Evolutionary conservation across 257 asterid genomes (phyloP).

Genomic region (Primulina eburnea): DNA sequence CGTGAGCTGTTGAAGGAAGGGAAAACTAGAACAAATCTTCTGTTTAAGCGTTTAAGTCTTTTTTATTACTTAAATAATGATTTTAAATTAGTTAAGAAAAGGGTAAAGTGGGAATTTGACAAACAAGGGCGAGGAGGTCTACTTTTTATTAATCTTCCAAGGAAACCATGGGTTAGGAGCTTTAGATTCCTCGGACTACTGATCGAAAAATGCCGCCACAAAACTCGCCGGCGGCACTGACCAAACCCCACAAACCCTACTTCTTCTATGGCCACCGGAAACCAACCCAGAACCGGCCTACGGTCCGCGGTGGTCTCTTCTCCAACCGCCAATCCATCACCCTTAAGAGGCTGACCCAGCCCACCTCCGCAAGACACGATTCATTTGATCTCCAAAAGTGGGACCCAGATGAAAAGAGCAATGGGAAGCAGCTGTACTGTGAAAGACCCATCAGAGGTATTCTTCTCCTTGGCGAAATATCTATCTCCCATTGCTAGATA

Average conservation of each 20-base stretch:
- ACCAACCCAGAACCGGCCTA: conserved; percentile 82
- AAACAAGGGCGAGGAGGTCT: too few species aligned
- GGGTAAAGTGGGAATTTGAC: too few species aligned
- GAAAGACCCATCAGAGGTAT: conserved; percentile 64
- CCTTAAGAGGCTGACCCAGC: conserved; percentile 33
- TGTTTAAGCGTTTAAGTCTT: too few species aligned
- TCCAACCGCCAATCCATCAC: conserved; percentile 62
- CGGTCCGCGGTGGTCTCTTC: conserved; percentile 87
- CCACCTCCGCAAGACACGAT: conserved; percentile 29
- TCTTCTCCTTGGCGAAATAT: conserved; percentile 64
- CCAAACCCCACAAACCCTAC: conserved; percentile 54
- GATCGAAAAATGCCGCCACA: conserved; percentile 49
- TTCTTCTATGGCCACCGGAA: conserved; percentile 93
- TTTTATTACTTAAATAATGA: too few species aligned
- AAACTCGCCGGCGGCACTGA: conserved; percentile 37
- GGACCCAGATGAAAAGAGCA: conserved; percentile 57
- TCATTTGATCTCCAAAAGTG: conserved; percentile 74
- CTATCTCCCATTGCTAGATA: conserved; percentile 85
- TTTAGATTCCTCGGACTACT: neutral
- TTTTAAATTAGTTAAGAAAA: too few species aligned
- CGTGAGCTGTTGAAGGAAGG: too few species aligned
- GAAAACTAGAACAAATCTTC: too few species aligned
- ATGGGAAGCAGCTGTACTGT: conserved; percentile 14
- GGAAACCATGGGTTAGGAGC: too few species aligned
- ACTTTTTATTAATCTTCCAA: too few species aligned